These are phyloP conservation scores for sweet orange (Citrus sinensis) DNA, from an alignment of 345 rosid species.

Conservation along the genomic window DVS_A1.0 CM039162.1:30106001-30106500, in stretches of 20 bases:
- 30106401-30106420: slow-evolving; percentile 66
- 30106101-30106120: background rate
- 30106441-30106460: slow-evolving; percentile 87
- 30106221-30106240: slow-evolving; percentile 79
- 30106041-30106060: background rate
- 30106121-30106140: slow-evolving; percentile 61
- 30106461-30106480: slow-evolving; percentile 84
- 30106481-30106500: slow-evolving; percentile 45
- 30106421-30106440: slow-evolving; percentile 85
- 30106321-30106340: slow-evolving; percentile 35
- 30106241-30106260: slow-evolving; percentile 89
- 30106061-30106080: background rate
- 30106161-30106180: slow-evolving; percentile 27
- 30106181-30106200: slow-evolving; percentile 30
- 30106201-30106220: slow-evolving; percentile 37
- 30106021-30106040: slow-evolving; percentile 9
- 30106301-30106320: slow-evolving; percentile 97
- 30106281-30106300: slow-evolving; percentile 95
- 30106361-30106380: slow-evolving; percentile 49
- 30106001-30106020: slow-evolving; percentile 2
- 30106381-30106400: slow-evolving; percentile 89
- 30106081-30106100: background rate
- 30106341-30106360: slow-evolving; percentile 33
- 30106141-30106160: slow-evolving; percentile 40
- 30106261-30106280: slow-evolving; percentile 90